A percentile compares a stretch with the other conserved stretches of the same genome.
Evolutionary conservation across 2,329 filamentous ascomycete genomes (phyloP).

Genomic region (Ceratocystis colombiana): DNA sequence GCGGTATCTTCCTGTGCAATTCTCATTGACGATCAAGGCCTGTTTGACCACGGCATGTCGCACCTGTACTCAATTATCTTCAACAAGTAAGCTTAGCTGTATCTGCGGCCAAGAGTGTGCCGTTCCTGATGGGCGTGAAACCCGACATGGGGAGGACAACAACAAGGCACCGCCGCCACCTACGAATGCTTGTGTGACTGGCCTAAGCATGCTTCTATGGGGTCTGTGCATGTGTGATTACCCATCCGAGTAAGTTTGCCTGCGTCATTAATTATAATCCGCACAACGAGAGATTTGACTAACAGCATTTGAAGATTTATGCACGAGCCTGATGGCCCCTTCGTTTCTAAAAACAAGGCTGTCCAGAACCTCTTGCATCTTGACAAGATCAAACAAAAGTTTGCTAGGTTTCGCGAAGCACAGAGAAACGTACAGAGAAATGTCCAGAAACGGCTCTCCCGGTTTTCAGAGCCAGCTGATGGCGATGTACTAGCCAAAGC

Average conservation of each 20-base stretch:
- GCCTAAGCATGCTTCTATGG: constrained; percentile 12
- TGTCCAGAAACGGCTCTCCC: constrained; percentile 4
- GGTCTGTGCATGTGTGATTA: constrained; percentile 3
- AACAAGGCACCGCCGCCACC: not conserved
- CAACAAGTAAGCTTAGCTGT: not conserved
- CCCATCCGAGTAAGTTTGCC: not conserved
- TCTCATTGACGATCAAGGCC: not conserved
- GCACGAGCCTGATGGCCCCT: not conserved
- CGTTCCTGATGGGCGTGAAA: not conserved
- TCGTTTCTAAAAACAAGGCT: not conserved
- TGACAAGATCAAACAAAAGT: not conserved
- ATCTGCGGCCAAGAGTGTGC: constrained; percentile 5
- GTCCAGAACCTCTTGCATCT: not conserved
- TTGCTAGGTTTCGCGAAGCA: not conserved
- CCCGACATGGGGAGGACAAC: not conserved
- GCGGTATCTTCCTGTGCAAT: constrained; percentile 2
- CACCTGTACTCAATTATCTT: not conserved
- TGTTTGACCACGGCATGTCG: constrained; percentile 1
- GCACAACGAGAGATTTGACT: not conserved
- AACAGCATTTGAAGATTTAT: not conserved
- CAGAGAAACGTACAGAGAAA: not conserved
- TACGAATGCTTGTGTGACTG: not conserved
- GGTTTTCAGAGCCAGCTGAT: constrained; percentile 1
- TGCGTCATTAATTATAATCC: not conserved
- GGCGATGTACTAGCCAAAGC: not conserved